These are phyloP conservation scores for Lecanicillium sp. DNA, from an alignment of 2,329 filamentous ascomycete genomes.

Conservation along the genomic window DNA sequence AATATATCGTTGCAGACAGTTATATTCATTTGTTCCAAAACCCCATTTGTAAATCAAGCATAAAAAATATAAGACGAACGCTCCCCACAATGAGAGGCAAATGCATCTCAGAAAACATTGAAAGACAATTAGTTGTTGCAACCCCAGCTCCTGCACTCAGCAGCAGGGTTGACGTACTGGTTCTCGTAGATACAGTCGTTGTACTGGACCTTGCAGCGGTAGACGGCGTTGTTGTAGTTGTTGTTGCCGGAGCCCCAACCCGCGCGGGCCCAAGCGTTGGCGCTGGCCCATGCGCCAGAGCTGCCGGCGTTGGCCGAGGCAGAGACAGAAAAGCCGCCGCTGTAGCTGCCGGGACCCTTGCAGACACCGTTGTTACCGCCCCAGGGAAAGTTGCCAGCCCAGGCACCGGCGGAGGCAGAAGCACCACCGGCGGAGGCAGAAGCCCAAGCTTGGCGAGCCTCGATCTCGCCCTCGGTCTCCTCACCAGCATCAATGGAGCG, in stretches of 20 bases:
- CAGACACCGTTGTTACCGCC: neutral
- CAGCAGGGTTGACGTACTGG: constrained; percentile 27
- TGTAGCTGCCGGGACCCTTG: constrained; percentile 13
- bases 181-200: constrained; percentile 42
- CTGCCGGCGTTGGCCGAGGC: constrained; percentile 5
- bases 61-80: neutral
- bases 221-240: constrained; percentile 25
- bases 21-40: neutral
- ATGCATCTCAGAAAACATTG: constrained; percentile 15
- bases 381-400: neutral
- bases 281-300: constrained; percentile 10
- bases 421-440: neutral
- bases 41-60: neutral
- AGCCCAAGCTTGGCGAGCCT: neutral
- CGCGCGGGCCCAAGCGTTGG: constrained; percentile 8
- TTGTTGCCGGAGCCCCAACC: constrained; percentile 27
- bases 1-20: neutral
- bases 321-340: constrained; percentile 5
- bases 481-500: constrained; percentile 1
- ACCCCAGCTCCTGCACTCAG: constrained; percentile 36
- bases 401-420: neutral
- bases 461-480: neutral
- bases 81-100: neutral
- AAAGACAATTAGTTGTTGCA: constrained; percentile 11
- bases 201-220: constrained; percentile 45